These are phyloP conservation scores for Fusarium foetens DNA, from an alignment of 2,329 filamentous ascomycete species.

Conservation along the genomic window DNA sequence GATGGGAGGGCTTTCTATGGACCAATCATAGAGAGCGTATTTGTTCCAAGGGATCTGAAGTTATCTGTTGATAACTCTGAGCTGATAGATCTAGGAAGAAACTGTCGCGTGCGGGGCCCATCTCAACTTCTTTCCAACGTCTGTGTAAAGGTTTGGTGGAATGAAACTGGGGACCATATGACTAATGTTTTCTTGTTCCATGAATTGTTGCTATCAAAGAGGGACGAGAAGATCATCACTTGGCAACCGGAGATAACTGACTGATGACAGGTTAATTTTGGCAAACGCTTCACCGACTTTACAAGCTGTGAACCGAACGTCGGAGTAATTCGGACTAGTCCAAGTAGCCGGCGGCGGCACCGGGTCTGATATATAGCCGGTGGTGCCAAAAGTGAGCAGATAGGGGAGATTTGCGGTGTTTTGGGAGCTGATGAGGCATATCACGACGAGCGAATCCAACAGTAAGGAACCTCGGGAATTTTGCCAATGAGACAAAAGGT, in stretches of 20 bases:
- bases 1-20: constrained; percentile 10
- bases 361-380: constrained; percentile 8
- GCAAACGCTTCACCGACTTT: constrained; percentile 7
- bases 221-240: constrained; percentile 19
- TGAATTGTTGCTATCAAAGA: constrained; percentile 23
- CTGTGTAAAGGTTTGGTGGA: background rate
- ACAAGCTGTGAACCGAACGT: constrained; percentile 15
- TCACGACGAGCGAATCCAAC: constrained; percentile 18
- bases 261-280: constrained; percentile 34
- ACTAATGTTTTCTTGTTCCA: constrained; percentile 31
- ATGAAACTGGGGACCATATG: constrained; percentile 9
- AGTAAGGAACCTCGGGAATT: constrained; percentile 9
- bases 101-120: constrained; percentile 14
- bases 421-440: constrained; percentile 20
- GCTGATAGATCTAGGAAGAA: constrained; percentile 21
- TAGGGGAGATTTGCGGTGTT: constrained; percentile 29
- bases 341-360: constrained; percentile 1
- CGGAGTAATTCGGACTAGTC: constrained; percentile 34
- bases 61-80: constrained; percentile 19
- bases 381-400: constrained; percentile 41
- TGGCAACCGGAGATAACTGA: constrained; percentile 35
- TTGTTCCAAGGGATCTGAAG: constrained; percentile 29
- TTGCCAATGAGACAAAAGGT: constrained; percentile 38
- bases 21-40: constrained; percentile 39
- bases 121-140: background rate